Conservation (phyloP, 805 yeast species). For the Yarrowia phangngaensis region DNA sequence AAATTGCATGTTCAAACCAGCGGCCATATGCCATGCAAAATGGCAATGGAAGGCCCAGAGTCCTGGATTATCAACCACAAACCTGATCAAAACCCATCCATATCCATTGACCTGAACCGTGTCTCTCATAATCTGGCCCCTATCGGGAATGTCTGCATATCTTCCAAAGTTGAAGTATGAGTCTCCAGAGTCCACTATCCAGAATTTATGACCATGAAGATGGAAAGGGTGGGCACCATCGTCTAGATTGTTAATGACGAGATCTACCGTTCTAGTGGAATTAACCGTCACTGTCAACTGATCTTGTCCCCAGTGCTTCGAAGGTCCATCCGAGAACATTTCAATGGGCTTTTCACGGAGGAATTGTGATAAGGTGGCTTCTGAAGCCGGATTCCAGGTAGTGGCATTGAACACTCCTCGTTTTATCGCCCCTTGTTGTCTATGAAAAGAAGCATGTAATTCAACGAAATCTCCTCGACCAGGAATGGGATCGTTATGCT, state of each 20-base stretch:
- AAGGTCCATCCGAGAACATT: conserved; percentile 47
- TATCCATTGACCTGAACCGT: conserved; percentile 67
- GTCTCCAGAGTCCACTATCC: conserved; percentile 59
- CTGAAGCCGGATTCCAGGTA: conserved; percentile 29
- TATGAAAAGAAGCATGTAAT: conserved; percentile 38
- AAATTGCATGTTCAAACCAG: conserved; percentile 56
- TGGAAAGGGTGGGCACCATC: conserved; percentile 96
- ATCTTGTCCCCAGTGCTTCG: conserved; percentile 49
- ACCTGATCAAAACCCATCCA: conserved; percentile 52
- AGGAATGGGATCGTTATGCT: conserved; percentile 33
- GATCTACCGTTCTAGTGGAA: conserved; percentile 60
- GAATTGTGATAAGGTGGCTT: conserved; percentile 29
- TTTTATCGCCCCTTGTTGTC: conserved; percentile 40
- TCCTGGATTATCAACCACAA: conserved; percentile 85
- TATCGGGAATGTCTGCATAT: conserved; percentile 53
- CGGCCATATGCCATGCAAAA: conserved; percentile 89
- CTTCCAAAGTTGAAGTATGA: conserved; percentile 44
- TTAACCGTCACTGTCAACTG: conserved; percentile 56
- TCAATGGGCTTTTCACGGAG: conserved; percentile 24
- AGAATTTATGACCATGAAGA: conserved; percentile 85
- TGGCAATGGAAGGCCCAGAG: conserved; percentile 95
- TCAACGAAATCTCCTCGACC: conserved; percentile 38
- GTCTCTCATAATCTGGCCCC: conserved; percentile 53
- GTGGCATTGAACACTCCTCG: conserved; percentile 36
- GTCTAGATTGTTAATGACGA: conserved; percentile 75